A percentile compares a stretch with the other conserved stretches of the same genome.
These are phyloP conservation scores for Gossypium gossypioides DNA, from an alignment of 441 rosid genomes.

Conservation along the genomic window DNA sequence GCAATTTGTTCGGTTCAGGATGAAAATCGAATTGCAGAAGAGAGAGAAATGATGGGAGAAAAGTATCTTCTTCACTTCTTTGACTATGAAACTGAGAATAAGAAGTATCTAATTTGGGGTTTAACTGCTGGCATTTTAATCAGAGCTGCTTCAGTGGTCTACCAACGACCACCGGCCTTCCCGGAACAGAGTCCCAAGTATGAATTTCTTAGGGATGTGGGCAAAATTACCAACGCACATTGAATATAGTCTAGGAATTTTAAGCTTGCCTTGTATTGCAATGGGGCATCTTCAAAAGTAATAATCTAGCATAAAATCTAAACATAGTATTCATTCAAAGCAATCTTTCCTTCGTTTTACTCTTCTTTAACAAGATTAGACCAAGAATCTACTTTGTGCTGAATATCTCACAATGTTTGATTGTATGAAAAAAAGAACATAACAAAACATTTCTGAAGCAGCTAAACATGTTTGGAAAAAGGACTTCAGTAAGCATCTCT, in stretches of 20 bases:
- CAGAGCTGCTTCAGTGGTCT: constrained; percentile 75
- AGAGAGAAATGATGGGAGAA: constrained; percentile 48
- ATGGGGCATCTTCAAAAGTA: not conserved
- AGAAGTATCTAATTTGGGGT: constrained; percentile 71
- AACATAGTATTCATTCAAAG: constrained; percentile 1
- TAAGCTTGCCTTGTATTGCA: constrained; percentile 2
- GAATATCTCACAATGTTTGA: constrained; percentile 6
- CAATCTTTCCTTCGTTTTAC: constrained; percentile 11
- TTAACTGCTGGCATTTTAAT: constrained; percentile 84
- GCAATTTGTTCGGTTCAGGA: constrained; percentile 37
- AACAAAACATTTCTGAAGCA: constrained; percentile 1
- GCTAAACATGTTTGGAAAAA: constrained; percentile 7
- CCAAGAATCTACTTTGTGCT: not conserved
- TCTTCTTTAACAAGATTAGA: constrained; percentile 9
- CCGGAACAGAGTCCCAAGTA: constrained; percentile 61
- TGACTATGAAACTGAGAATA: constrained; percentile 44
- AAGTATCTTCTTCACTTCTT: constrained; percentile 68
- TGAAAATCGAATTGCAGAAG: constrained; percentile 61
- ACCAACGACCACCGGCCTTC: constrained; percentile 57
- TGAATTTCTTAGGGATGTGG: constrained; percentile 40
- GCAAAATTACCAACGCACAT: constrained; percentile 31
- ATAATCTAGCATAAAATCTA: not conserved
- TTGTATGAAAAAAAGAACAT: not conserved
- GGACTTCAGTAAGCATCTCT: not conserved
- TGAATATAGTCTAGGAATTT: constrained; percentile 9